phyloP scores from a whole-genome alignment of 495 filamentous ascomycete species.

The Thermochaetoides thermophila region DNA sequence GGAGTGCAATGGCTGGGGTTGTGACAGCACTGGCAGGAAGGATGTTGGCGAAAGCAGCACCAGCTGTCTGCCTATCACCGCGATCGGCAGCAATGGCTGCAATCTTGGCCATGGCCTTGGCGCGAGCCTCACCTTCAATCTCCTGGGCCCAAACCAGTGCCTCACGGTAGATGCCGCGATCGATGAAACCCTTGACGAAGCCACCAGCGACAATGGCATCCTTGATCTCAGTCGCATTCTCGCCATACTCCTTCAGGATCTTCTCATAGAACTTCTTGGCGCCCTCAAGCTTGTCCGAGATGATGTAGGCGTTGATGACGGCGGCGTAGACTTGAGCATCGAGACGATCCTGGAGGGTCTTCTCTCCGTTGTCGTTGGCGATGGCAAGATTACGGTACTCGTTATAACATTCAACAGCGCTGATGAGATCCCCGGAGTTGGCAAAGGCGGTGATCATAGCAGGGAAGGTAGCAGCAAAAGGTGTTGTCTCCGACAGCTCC shows the following conservation, averaged over 20 bases:
- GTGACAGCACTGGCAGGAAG: conserved; percentile 37
- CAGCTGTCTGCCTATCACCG: conserved; percentile 54
- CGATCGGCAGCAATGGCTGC: conserved; percentile 57
- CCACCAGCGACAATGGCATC: conserved; percentile 56
- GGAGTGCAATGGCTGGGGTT: conserved; percentile 60
- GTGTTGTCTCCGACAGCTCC: conserved; percentile 57
- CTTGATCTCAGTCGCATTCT: conserved; percentile 40
- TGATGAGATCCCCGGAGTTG: conserved; percentile 58
- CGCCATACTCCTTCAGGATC: conserved; percentile 48
- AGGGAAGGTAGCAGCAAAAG: conserved; percentile 68
- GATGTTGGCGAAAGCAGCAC: conserved; percentile 47
- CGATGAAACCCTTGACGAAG: conserved; percentile 56
- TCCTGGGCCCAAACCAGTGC: conserved; percentile 51
- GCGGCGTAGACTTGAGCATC: conserved; percentile 79
- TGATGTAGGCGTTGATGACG: conserved; percentile 71
- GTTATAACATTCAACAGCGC: conserved; percentile 89
- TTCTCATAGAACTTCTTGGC: conserved; percentile 71
- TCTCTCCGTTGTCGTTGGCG: conserved; percentile 59
- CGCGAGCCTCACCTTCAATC: conserved; percentile 22
- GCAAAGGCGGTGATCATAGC: conserved; percentile 89
- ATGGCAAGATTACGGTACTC: conserved; percentile 79
- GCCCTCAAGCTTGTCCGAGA: conserved; percentile 60
- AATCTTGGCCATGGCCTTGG: conserved; percentile 28
- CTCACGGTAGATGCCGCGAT: conserved; percentile 45
- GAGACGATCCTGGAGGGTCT: conserved; percentile 53